A percentile compares a stretch with the other conserved stretches of the same genome.
phyloP scores from a whole-genome alignment of 2,329 filamentous ascomycete species.

The Epichloe brachyelytri region DNA sequence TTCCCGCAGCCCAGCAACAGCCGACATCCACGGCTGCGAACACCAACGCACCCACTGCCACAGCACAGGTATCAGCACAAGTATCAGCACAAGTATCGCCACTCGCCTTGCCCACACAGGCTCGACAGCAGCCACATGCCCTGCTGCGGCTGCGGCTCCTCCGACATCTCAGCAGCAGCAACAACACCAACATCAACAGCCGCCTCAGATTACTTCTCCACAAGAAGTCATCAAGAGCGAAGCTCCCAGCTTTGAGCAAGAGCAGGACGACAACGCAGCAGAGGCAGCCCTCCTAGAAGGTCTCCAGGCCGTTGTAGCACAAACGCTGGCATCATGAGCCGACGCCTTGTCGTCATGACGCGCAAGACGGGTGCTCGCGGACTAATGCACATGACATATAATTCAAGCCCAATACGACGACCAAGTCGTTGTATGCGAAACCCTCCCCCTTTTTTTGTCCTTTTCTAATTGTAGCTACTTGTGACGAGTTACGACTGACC shows the following conservation, averaged over 20 bases:
- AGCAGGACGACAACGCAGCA: constrained; percentile 20
- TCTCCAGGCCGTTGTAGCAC: constrained; percentile 22
- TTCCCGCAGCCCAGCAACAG: background rate
- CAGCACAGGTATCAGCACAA: background rate
- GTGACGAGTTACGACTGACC: too few relatives aligned
- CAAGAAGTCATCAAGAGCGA: constrained; percentile 14
- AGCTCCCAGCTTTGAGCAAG: constrained; percentile 6
- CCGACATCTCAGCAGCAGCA: background rate
- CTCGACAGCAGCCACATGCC: background rate
- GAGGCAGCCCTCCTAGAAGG: constrained; percentile 23
- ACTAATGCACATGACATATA: background rate
- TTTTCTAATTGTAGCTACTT: too few relatives aligned
- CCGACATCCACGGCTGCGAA: background rate
- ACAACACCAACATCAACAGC: constrained; percentile 1
- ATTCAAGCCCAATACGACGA: background rate
- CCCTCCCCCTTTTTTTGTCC: too few relatives aligned
- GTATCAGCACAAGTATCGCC: background rate
- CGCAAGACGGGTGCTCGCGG: background rate
- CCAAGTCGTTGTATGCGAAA: too few relatives aligned
- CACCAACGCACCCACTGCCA: background rate
- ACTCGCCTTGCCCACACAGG: background rate
- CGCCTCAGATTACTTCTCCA: constrained; percentile 7
- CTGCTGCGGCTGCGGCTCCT: background rate
- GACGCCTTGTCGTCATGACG: background rate
- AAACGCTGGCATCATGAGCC: constrained; percentile 9